phyloP scores from a whole-genome alignment of 148 eudicot genomes.

The Fagopyrum esculentum region DNA sequence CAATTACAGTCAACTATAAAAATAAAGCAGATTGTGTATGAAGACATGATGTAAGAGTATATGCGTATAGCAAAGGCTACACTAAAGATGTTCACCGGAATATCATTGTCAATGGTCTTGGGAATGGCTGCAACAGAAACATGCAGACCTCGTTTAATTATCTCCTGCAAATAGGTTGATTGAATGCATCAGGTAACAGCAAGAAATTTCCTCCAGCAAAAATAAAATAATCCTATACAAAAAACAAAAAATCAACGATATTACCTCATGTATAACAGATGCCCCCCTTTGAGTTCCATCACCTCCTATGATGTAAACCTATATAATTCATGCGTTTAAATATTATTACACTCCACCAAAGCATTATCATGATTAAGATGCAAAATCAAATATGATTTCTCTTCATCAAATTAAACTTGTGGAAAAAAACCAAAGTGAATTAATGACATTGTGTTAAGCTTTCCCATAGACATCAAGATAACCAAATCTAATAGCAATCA shows the following conservation, averaged over 20 bases:
- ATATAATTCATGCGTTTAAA: not conserved
- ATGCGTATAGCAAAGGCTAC: not conserved
- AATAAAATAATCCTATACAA: not conserved
- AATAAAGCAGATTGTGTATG: not conserved
- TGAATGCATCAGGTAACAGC: not conserved
- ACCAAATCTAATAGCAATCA: not conserved
- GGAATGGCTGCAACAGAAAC: constrained; percentile 80
- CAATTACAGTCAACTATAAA: not conserved
- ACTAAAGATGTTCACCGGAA: constrained; percentile 45
- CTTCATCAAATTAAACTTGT: not conserved
- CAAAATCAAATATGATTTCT: not conserved
- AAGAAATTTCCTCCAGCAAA: not conserved
- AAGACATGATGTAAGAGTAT: not conserved
- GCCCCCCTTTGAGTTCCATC: constrained; percentile 96
- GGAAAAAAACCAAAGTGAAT: no score
- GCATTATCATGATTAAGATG: not conserved
- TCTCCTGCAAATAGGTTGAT: constrained; percentile 43
- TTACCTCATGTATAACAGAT: constrained; percentile 74
- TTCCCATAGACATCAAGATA: not conserved
- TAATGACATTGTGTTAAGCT: not conserved
- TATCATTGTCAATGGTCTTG: constrained; percentile 89
- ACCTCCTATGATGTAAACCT: constrained; percentile 96
- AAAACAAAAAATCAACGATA: not conserved
- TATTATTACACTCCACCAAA: not conserved
- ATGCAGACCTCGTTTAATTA: constrained; percentile 72